A percentile compares a stretch with the other conserved stretches of the same genome.
These are phyloP conservation scores for Scheffersomyces lignosus DNA, from an alignment of 805 yeast species.

Conservation along the genomic window DNA sequence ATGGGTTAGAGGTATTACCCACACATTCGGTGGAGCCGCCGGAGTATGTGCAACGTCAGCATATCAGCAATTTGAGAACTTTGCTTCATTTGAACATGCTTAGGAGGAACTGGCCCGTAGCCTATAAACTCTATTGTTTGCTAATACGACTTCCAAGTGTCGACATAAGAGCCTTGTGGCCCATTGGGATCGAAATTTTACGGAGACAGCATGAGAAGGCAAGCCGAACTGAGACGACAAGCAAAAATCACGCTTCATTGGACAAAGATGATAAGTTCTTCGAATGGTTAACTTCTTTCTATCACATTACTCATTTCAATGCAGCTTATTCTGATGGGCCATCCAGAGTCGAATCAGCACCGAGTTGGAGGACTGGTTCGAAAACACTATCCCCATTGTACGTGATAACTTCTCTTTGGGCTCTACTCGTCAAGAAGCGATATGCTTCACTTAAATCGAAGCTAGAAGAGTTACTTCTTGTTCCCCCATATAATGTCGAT, in stretches of 20 bases:
- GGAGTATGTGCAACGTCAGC: constrained; percentile 19
- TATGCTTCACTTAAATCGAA: constrained; percentile 32
- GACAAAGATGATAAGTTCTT: constrained; percentile 32
- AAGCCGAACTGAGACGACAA: no score
- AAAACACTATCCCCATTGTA: constrained; percentile 42
- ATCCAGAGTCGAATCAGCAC: constrained; percentile 21
- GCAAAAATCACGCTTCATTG: not conserved
- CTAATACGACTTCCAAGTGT: constrained; percentile 48
- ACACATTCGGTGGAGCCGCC: constrained; percentile 6
- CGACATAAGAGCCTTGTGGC: constrained; percentile 63
- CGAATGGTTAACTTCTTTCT: constrained; percentile 36
- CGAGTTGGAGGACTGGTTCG: constrained; percentile 42
- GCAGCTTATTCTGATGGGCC: constrained; percentile 6
- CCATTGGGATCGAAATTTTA: constrained; percentile 61
- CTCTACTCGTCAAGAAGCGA: constrained; percentile 34
- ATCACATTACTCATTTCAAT: constrained; percentile 12
- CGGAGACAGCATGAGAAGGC: constrained; percentile 8
- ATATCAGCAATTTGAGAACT: constrained; percentile 35
- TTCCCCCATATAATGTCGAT: constrained; percentile 44
- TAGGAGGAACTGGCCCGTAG: constrained; percentile 52
- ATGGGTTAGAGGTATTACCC: constrained; percentile 18
- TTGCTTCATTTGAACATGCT: constrained; percentile 52
- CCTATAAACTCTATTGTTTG: constrained; percentile 52
- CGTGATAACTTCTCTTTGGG: constrained; percentile 43
- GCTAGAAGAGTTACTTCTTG: constrained; percentile 36